Conservation (phyloP, 139 green algal genomes). For the Eudorina sp. region DNA sequence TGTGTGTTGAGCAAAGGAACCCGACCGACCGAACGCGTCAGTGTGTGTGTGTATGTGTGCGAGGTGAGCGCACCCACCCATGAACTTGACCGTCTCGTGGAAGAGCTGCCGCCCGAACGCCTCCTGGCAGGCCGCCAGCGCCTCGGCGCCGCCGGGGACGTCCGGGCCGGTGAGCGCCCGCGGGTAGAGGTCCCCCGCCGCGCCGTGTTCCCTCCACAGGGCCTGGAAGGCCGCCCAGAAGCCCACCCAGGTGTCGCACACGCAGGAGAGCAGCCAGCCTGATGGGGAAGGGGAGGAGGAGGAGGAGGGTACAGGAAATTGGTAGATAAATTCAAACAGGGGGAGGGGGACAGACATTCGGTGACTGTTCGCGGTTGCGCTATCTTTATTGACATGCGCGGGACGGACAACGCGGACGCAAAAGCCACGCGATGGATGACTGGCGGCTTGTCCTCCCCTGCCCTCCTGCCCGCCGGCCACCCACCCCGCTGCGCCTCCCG, state of each 20-base stretch:
- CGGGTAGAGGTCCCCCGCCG: slow-evolving; percentile 64
- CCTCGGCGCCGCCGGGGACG: slow-evolving; percentile 16
- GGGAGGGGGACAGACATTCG: too few relatives aligned
- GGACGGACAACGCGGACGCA: too few relatives aligned
- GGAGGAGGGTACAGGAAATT: not conserved
- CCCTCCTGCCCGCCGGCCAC: too few relatives aligned
- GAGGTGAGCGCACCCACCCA: slow-evolving; percentile 53
- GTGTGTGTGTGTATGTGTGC: too few relatives aligned
- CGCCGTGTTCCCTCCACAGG: slow-evolving; percentile 73
- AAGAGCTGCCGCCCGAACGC: slow-evolving; percentile 86
- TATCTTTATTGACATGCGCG: too few relatives aligned
- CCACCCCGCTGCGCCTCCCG: slow-evolving; percentile 64
- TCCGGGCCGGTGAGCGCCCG: slow-evolving; percentile 59
- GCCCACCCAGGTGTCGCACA: slow-evolving; percentile 74
- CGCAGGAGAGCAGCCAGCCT: slow-evolving; percentile 72
- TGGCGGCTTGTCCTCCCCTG: too few relatives aligned
- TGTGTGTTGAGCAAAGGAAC: too few relatives aligned
- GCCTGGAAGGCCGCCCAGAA: slow-evolving; percentile 79
- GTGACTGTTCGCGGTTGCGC: too few relatives aligned
- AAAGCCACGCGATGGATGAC: too few relatives aligned
- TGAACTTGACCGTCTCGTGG: slow-evolving; percentile 74
- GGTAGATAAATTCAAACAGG: too few relatives aligned
- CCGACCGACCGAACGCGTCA: too few relatives aligned
- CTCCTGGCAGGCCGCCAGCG: slow-evolving; percentile 70
- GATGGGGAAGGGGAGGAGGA: not conserved